Evolutionary conservation across 805 yeast genomes (phyloP).

Genomic region (Candida silvicultrix): DNA sequence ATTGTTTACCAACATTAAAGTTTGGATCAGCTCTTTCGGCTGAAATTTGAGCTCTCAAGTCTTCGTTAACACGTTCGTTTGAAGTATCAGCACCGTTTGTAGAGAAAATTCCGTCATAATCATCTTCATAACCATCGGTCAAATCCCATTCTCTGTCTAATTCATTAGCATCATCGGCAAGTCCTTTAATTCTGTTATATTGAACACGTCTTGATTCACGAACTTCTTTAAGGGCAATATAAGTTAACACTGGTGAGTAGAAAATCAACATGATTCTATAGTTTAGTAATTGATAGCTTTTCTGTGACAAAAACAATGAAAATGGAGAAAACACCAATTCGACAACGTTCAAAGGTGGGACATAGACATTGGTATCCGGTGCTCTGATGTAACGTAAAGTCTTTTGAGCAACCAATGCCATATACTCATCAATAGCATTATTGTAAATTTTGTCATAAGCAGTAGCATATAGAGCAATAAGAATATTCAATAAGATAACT

Average conservation of each 20-base stretch:
- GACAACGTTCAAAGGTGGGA: slow-evolving; percentile 77
- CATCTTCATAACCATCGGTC: slow-evolving; percentile 59
- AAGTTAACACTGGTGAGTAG: slow-evolving; percentile 60
- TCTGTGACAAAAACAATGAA: slow-evolving; percentile 32
- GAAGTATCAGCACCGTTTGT: slow-evolving; percentile 19
- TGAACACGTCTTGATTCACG: slow-evolving; percentile 61
- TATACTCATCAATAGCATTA: slow-evolving; percentile 78
- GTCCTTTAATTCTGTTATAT: slow-evolving; percentile 58
- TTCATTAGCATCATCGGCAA: slow-evolving; percentile 77
- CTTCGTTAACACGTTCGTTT: slow-evolving; percentile 27
- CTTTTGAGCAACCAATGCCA: slow-evolving; percentile 80
- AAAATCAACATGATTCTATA: slow-evolving; percentile 54
- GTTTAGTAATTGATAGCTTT: slow-evolving; percentile 34
- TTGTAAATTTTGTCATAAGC: slow-evolving; percentile 78
- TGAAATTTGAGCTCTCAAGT: slow-evolving; percentile 42
- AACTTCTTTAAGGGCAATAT: slow-evolving; percentile 60
- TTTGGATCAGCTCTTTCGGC: slow-evolving; percentile 70
- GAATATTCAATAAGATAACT: slow-evolving; percentile 72
- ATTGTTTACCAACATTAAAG: slow-evolving; percentile 47
- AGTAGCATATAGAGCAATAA: slow-evolving; percentile 79
- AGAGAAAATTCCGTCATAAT: slow-evolving; percentile 24
- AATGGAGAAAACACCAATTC: slow-evolving; percentile 50
- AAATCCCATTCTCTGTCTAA: slow-evolving; percentile 76
- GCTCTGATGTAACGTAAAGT: slow-evolving; percentile 81
- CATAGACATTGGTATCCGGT: slow-evolving; percentile 79